Base-by-base conservation (phyloP, 1,284 basidiomycete genomes). In the Sphaerobolus stellatus region DNA sequence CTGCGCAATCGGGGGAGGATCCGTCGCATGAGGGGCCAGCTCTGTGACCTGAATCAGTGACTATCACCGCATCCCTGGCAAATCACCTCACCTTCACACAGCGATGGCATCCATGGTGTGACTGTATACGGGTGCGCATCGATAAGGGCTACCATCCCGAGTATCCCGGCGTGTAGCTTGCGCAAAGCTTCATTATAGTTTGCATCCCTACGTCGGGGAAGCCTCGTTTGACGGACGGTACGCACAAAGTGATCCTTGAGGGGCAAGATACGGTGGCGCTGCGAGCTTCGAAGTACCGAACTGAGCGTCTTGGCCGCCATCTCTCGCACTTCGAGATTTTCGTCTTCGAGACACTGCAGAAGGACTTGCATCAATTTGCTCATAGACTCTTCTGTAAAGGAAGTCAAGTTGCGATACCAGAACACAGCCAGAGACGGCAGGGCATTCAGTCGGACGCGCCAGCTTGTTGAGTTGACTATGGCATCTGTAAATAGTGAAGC, bases 271-370 rank as follows among this genome's bases (percentile, higher is more conserved):
- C 88, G 90, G 57, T 91, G 83, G 52, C 95, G 81, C 68, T 98
- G 94, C 11, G 94, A 96, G 66, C 94, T 97, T 59, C 96, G 82
- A 33, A 99, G 83, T 61, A 99, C 87, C 20, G 93, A 91, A 18
- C 91, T 90, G 30, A 99, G 75, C 38, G 92, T 90, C 73, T 88
- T 88, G 4, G 91, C 91, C n/a, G 93, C 91, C 80, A 91, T 94
- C 69, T 94, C 92, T 57, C 94, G 83, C 28, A 98, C 94, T 73
- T 98, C 94, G 50, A 95, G 86, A 66, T 96, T 96, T 66, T 92
- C 89, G 68, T 98, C 94, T 25, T 82, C 79, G 48, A 98, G 75
- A 67, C 94, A 94, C 48, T 88, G 83, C 27, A 92, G 78, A 46
- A 96, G 75, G 30, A 90, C 83, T 58, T 91, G 88, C 80, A 93